Percentiles rank a stretch among this genome's conserved stretches.
These are phyloP conservation scores for Rhodotorula paludigena DNA, from an alignment of 768 basidiomycete species.

Conservation along the genomic window DNA sequence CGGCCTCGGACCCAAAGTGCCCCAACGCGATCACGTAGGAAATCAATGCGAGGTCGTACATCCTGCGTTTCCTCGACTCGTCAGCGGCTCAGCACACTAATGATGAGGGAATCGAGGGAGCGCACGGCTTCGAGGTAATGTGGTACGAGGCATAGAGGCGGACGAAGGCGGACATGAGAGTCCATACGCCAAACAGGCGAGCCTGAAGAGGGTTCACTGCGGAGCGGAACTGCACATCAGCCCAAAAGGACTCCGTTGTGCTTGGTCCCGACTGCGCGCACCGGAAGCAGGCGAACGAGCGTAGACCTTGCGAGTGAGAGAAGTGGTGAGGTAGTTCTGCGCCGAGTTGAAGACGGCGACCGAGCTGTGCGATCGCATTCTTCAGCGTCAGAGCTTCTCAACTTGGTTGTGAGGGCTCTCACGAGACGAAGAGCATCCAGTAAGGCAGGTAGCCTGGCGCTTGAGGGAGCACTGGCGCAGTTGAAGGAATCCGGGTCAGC, in stretches of 20 bases:
- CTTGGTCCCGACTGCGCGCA: too few species aligned
- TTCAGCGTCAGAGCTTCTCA: too few species aligned
- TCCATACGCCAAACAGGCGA: conserved; percentile 88
- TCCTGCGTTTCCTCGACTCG: conserved; percentile 50
- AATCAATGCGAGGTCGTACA: conserved; percentile 81
- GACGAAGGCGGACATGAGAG: conserved; percentile 73
- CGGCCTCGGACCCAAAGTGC: conserved; percentile 79
- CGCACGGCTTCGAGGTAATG: conserved; percentile 70
- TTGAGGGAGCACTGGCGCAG: conserved; percentile 46
- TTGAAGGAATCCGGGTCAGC: background rate
- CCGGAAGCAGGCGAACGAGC: conserved; percentile 50
- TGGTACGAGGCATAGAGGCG: conserved; percentile 85
- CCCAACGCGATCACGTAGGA: conserved; percentile 85
- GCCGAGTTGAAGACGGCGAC: conserved; percentile 73
- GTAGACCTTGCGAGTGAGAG: conserved; percentile 74
- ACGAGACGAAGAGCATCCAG: conserved; percentile 80
- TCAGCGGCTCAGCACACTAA: background rate
- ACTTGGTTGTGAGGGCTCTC: conserved; percentile 50
- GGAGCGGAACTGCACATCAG: too few species aligned
- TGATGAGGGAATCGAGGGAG: background rate
- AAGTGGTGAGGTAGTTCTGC: conserved; percentile 74
- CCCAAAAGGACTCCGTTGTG: too few species aligned
- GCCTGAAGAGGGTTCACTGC: conserved; percentile 81
- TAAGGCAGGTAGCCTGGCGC: conserved; percentile 65
- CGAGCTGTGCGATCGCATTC: conserved; percentile 1